phyloP scores from a whole-genome alignment of 768 basidiomycete genomes.

The Suillus subaureus region DNA sequence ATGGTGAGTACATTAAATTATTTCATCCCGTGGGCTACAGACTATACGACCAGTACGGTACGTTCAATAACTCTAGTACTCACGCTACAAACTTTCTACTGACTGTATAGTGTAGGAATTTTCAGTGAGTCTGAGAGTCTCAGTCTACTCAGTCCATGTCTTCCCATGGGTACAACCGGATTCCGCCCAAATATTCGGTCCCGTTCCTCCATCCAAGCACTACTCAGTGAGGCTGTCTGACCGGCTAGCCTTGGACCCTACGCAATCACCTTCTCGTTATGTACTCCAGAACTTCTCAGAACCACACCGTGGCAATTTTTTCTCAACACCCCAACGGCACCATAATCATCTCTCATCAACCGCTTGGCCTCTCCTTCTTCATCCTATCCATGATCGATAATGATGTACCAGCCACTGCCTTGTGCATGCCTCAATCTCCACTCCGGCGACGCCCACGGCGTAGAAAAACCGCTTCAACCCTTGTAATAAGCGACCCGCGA shows the following conservation, averaged over 20 bases:
- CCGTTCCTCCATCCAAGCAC: neutral
- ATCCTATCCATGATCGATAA: neutral
- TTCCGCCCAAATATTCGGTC: neutral
- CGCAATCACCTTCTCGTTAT: neutral
- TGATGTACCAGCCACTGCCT: neutral
- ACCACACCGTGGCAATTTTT: conserved; percentile 6
- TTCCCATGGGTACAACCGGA: neutral
- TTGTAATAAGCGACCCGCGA: conserved; percentile 2
- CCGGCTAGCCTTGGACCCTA: neutral
- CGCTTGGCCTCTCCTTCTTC: neutral
- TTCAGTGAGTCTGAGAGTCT: neutral
- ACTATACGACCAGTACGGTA: neutral
- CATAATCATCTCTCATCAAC: conserved; percentile 2
- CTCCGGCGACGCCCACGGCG: neutral
- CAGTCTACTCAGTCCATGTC: neutral
- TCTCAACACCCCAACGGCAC: neutral
- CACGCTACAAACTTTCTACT: neutral
- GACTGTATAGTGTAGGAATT: neutral
- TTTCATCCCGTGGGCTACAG: neutral
- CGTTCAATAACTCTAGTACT: neutral
- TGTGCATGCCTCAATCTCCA: neutral
- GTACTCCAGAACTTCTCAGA: conserved; percentile 5
- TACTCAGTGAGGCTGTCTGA: neutral
- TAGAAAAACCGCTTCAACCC: neutral
- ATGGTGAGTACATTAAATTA: neutral